These are phyloP conservation scores for Cladosporium halotolerans DNA, from an alignment of 2,329 filamentous ascomycete species.

Conservation along the genomic window DNA sequence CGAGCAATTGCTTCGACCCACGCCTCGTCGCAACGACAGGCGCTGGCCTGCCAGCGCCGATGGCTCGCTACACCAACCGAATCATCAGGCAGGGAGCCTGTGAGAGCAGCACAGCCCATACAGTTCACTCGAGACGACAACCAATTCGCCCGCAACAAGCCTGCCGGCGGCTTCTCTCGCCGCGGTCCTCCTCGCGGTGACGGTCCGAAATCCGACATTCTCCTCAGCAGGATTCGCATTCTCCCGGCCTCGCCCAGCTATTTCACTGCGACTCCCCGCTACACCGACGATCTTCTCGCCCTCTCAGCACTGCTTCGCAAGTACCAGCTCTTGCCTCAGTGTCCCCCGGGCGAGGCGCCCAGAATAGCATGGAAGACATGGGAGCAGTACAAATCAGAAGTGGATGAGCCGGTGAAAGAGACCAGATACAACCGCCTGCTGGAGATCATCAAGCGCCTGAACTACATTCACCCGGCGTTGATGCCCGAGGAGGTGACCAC, in stretches of 20 bases:
- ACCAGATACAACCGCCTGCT: slow-evolving; percentile 75
- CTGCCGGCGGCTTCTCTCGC: neutral
- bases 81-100: slow-evolving; percentile 15
- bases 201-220: neutral
- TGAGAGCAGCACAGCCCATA: slow-evolving; percentile 27
- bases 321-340: slow-evolving; percentile 65
- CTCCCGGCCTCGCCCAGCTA: slow-evolving; percentile 87
- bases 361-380: slow-evolving; percentile 76
- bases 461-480: slow-evolving; percentile 75
- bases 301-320: slow-evolving; percentile 66
- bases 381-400: slow-evolving; percentile 63
- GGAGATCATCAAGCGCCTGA: slow-evolving; percentile 68
- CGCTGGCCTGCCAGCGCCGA: slow-evolving; percentile 18
- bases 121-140: slow-evolving; percentile 21
- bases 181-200: neutral
- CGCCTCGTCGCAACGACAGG: slow-evolving; percentile 18
- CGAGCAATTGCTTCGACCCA: slow-evolving; percentile 24
- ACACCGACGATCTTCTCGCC: slow-evolving; percentile 75
- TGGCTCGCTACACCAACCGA: slow-evolving; percentile 24
- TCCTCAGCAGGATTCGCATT: slow-evolving; percentile 52
- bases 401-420: slow-evolving; percentile 67
- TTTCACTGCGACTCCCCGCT: slow-evolving; percentile 78
- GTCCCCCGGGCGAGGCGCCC: slow-evolving; percentile 60
- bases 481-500: slow-evolving; percentile 63
- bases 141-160: slow-evolving; percentile 17